Base-by-base conservation (phyloP, 1,139 yeast genomes). In the Geotrichum restrictum region DNA sequence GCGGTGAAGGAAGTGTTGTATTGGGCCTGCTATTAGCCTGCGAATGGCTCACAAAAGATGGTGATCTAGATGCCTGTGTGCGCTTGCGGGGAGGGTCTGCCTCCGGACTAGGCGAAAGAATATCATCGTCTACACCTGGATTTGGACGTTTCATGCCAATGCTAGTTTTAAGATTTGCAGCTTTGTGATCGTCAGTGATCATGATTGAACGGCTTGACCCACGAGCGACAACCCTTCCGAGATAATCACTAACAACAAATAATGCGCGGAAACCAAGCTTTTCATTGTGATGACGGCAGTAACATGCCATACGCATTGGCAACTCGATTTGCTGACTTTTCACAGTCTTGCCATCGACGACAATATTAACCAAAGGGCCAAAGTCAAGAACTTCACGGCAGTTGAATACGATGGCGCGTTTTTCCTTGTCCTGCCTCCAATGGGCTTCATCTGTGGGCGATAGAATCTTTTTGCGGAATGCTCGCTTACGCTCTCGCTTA, bases 271-370 rank as follows among this genome's bases (percentile, higher is more conserved):
- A 89, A 1, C 97, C 97, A 49, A 78, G 78, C 19, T 81, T 72
- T 62, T 88, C 95, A 63, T 82, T 81, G 70, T 89, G 97, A 68
- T 89, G 97, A 61, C 97, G 81, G 69, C 96, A 89, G 68, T 89
- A 89, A 67, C 97, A 89, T n/a, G 91, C 89, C 45, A 89, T 80
- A 71, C 97, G 79, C 21, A 95, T 87, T 32, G 88, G 81, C 16
- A 89, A 72, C 52, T 85, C 91, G 3, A 64, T 44, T 45, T 59
- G 57, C 32, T 60, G 55, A 18, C 60, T 49, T 22, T 54, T 42
- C 53, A 88, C 72, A 3, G 74, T 70, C 59, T 80, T 67, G 6
- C 69, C 67, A 50, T 63, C 61, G 7, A 58, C 59, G 3, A 55
- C 55, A 34, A 56, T 52, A 34, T 59, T 59, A 5, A 45, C 55